Conservation (phyloP, 768 basidiomycete genomes). For the Boletus sp. region DNA sequence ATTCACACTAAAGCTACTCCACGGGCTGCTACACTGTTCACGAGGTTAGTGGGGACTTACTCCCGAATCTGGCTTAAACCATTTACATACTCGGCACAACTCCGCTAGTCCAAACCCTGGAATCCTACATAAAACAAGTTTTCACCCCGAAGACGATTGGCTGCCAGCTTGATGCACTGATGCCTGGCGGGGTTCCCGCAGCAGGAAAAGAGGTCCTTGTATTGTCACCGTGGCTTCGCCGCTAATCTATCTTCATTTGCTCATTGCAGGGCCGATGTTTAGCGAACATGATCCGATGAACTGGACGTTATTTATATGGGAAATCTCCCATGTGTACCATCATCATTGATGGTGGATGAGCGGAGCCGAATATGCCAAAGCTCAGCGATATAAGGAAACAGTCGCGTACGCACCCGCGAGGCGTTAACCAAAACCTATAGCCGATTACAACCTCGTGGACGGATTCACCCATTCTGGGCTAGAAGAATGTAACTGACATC, state of each 20-base stretch:
- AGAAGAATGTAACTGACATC: slow-evolving; percentile 11
- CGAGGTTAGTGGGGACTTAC: not conserved
- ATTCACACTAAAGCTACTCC: not conserved
- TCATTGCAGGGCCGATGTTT: not conserved
- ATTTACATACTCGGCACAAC: not conserved
- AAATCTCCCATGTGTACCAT: not conserved
- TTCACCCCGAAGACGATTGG: not conserved
- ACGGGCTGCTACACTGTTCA: not conserved
- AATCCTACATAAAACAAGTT: not conserved
- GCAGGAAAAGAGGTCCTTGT: not conserved
- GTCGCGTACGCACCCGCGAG: slow-evolving; percentile 6
- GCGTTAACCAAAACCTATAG: slow-evolving; percentile 4
- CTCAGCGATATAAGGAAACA: not conserved
- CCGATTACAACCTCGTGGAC: not conserved
- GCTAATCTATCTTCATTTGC: not conserved
- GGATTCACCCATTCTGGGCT: not conserved
- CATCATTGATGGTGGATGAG: not conserved
- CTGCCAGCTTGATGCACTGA: not conserved
- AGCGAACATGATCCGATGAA: slow-evolving; percentile 7
- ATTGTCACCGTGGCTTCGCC: not conserved
- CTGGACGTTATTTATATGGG: not conserved
- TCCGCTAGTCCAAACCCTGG: not conserved
- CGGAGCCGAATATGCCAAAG: slow-evolving; percentile 9
- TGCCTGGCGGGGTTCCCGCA: not conserved
- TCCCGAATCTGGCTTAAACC: not conserved